These are phyloP conservation scores for Lipomyces yamanashiensis DNA, from an alignment of 805 yeast genomes.

Conservation along the genomic window DNA sequence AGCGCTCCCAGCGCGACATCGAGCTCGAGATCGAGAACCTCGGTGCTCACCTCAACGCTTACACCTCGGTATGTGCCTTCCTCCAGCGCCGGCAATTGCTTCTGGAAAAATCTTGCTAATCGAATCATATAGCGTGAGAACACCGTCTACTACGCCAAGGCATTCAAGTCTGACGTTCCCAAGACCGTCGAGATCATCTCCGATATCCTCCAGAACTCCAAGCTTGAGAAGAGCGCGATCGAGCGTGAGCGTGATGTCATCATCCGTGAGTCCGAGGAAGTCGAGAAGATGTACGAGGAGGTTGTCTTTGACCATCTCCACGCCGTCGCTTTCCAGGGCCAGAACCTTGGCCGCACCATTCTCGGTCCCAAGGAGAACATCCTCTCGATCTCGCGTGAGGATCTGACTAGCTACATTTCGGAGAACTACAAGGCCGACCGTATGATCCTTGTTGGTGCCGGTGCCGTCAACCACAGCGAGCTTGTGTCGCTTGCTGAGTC, in stretches of 20 bases:
- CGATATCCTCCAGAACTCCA: slow-evolving; percentile 86
- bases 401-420: slow-evolving; percentile 76
- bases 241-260: slow-evolving; percentile 97
- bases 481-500: slow-evolving; percentile 76
- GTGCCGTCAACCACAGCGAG: slow-evolving; percentile 86
- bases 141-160: slow-evolving; percentile 94
- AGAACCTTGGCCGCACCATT: slow-evolving; percentile 95
- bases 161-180: slow-evolving; percentile 78
- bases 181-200: slow-evolving; percentile 84
- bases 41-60: slow-evolving; percentile 98
- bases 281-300: slow-evolving; percentile 97
- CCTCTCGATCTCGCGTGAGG: slow-evolving; percentile 73
- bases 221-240: slow-evolving; percentile 78
- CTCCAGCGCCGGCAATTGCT: not conserved
- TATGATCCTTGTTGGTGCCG: slow-evolving; percentile 96
- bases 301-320: slow-evolving; percentile 97
- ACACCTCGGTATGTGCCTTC: slow-evolving; percentile 62
- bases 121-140: slow-evolving; percentile 64
- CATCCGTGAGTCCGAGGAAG: slow-evolving; percentile 95
- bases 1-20: slow-evolving; percentile 76
- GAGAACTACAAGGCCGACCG: slow-evolving; percentile 93
- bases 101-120: not conserved
- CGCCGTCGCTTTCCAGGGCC: slow-evolving; percentile 85
- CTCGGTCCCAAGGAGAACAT: slow-evolving; percentile 93
- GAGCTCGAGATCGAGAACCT: slow-evolving; percentile 94